These are phyloP conservation scores for Panicum miliaceum DNA, from an alignment of 176 grass and related monocot genomes.

Conservation along the genomic window DNA sequence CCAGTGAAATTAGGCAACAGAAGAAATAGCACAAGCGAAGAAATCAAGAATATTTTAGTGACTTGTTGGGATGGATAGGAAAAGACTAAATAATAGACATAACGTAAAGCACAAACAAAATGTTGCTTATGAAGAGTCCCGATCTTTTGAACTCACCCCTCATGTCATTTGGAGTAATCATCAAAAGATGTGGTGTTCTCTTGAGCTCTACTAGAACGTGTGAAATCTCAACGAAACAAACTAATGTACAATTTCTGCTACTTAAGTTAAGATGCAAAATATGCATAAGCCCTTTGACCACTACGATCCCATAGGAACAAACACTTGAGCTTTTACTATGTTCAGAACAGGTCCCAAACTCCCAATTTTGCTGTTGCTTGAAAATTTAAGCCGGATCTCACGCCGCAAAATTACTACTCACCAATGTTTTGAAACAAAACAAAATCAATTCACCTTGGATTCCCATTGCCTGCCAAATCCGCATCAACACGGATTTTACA, in stretches of 20 bases:
- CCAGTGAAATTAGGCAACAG: constrained; percentile 8
- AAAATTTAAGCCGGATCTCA: background rate
- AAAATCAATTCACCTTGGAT: background rate
- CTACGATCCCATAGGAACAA: background rate
- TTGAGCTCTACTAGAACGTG: background rate
- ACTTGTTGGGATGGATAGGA: background rate
- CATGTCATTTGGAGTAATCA: constrained; percentile 7
- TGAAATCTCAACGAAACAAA: background rate
- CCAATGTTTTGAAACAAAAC: background rate
- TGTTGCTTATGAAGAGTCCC: background rate
- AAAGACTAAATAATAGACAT: background rate
- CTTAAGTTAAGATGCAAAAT: background rate
- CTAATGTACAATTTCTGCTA: background rate
- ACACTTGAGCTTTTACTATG: background rate
- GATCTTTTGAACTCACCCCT: background rate
- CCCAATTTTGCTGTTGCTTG: background rate
- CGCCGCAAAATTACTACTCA: background rate
- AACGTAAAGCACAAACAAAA: background rate
- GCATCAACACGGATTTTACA: background rate
- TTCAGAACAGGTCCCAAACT: background rate
- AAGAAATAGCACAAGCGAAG: background rate
- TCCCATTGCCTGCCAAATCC: background rate
- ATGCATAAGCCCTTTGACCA: background rate
- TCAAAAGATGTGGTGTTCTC: background rate
- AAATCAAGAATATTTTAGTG: background rate